Evolutionary conservation across 164 flowering plant species (phyloP), one percentile per base, ranked within the genome.

Genomic region (Magnolia officinalis): DNA sequence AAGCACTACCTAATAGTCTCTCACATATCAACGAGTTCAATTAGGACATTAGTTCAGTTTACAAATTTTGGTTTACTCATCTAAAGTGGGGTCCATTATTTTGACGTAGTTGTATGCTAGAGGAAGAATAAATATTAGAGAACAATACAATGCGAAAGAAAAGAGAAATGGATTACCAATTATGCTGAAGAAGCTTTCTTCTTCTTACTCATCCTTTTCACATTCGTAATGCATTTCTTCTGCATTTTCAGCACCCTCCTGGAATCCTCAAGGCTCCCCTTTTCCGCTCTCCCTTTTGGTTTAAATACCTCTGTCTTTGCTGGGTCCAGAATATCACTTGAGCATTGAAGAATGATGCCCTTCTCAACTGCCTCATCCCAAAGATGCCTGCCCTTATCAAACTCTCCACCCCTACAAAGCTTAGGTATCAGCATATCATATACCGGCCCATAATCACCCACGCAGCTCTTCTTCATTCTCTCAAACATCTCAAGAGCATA

Each of bases 341-440:
- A 87, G 83, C 90, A 88, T 20, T 73, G 50, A 81, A 93, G 88
- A 45, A 74, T 13, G n/a, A 89, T 45, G 8, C 92, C 93, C 82
- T 80, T 84, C 31, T 68, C 73, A 65, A 61, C 59, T 37, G 96
- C 96, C 79, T 93, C 96, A 51, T 88, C 90, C 98, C 93, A 91
- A 2, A 93, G 90, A 80, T 89, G 84, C 74, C 76, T 86, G 55
- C 90, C 96, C 84, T 85, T 93, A 20, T 82, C 88, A 78, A 89
- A 93, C 24, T 89, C 84, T 16, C 98, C 98, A 14, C 81, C 82
- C 67, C 79, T 84, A 80, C 96, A 93, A 31, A 93, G 84, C 82
- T 89, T 89, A n/a, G 87, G 83, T 82, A 93, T 93, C 37, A 93
- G 82, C 80, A 93, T 72, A 82, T 93, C 91, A 85, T 93, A 93